Percentiles rank a stretch among this genome's conserved stretches.
phyloP scores from a whole-genome alignment of 805 yeast genomes.

The Yamadazyma ubonensis region DNA sequence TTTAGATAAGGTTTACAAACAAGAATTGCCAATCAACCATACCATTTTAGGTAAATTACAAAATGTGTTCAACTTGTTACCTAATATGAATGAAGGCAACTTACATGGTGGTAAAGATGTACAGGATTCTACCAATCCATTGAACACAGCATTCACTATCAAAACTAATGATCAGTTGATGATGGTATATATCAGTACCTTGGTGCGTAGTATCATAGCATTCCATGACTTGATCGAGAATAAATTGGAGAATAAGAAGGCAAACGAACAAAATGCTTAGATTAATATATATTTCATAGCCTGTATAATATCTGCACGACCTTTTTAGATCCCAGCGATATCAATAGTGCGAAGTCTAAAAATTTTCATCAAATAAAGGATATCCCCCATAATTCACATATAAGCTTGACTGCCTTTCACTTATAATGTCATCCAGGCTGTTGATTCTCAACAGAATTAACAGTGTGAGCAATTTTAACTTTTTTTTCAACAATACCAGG shows the following conservation, averaged over 20 bases:
- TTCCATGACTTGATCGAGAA: conserved; percentile 96
- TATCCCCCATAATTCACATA: conserved; percentile 1
- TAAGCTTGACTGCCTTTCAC: background rate
- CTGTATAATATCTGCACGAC: background rate
- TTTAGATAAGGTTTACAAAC: conserved; percentile 67
- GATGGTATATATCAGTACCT: conserved; percentile 85
- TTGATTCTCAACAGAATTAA: conserved; percentile 20
- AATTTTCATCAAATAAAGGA: conserved; percentile 8
- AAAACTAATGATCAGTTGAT: conserved; percentile 96
- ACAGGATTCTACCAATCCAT: conserved; percentile 42
- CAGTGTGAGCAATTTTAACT: conserved; percentile 30
- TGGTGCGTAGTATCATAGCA: conserved; percentile 92
- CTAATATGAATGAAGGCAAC: conserved; percentile 54
- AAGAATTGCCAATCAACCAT: conserved; percentile 83
- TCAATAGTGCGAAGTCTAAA: conserved; percentile 10
- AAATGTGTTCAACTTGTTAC: conserved; percentile 89
- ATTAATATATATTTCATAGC: background rate
- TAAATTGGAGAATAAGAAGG: conserved; percentile 76
- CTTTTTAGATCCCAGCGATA: background rate
- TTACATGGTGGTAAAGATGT: conserved; percentile 17
- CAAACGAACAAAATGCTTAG: conserved; percentile 27
- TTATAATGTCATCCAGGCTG: conserved; percentile 6
- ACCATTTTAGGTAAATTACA: conserved; percentile 88
- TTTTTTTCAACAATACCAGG: conserved; percentile 37
- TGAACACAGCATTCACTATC: conserved; percentile 79